Percentiles rank a stretch among this genome's conserved stretches.
These are phyloP conservation scores for Oryza rufipogon DNA, from an alignment of 176 grass and related monocot genomes.

Conservation along the genomic window DNA sequence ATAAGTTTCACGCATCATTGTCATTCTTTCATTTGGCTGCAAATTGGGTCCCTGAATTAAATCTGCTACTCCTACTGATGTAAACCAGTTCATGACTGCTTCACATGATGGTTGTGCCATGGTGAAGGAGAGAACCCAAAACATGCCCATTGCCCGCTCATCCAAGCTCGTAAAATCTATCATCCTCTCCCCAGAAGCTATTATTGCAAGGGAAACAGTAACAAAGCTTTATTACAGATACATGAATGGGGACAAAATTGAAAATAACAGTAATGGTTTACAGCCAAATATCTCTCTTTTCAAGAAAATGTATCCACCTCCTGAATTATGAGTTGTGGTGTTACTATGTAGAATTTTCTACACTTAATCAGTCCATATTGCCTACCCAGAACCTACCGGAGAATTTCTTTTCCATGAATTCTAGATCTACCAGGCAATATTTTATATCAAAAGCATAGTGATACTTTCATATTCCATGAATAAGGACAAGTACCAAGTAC, in stretches of 20 bases:
- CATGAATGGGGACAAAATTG: slow-evolving; percentile 14
- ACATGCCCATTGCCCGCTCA: slow-evolving; percentile 92
- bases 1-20: slow-evolving; percentile 89
- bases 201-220: slow-evolving; percentile 37
- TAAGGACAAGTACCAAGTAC: slow-evolving; percentile 59
- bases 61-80: slow-evolving; percentile 74
- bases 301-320: slow-evolving; percentile 15
- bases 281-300: slow-evolving; percentile 28
- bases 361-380: slow-evolving; percentile 10
- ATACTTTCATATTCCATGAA: slow-evolving; percentile 29
- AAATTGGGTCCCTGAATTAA: slow-evolving; percentile 82
- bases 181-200: slow-evolving; percentile 77
- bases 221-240: background rate
- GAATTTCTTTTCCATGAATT: slow-evolving; percentile 7
- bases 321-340: slow-evolving; percentile 29
- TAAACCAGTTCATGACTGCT: slow-evolving; percentile 99
- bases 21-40: slow-evolving; percentile 75
- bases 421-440: background rate
- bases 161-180: slow-evolving; percentile 96
- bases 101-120: slow-evolving; percentile 89
- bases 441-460: slow-evolving; percentile 33
- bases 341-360: slow-evolving; percentile 8
- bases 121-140: slow-evolving; percentile 99
- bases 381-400: background rate
- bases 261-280: slow-evolving; percentile 6